These are phyloP conservation scores for Dillenia turbinata DNA, from an alignment of 164 flowering plant species.

Conservation along the genomic window DNA sequence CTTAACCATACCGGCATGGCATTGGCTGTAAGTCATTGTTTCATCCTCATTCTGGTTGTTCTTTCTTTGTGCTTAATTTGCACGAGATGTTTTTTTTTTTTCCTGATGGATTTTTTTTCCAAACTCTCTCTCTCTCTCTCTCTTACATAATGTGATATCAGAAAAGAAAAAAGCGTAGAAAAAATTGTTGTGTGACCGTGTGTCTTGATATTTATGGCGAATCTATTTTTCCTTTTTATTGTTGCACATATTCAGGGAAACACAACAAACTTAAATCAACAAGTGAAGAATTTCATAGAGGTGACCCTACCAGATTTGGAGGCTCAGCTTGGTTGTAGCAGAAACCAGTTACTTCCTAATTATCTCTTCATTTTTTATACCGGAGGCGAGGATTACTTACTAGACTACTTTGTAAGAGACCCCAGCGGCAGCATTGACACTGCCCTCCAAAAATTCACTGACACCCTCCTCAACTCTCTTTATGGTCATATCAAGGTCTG, in stretches of 20 bases:
- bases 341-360: constrained; percentile 4
- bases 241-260: constrained; percentile 30
- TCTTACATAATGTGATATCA: too few relatives aligned
- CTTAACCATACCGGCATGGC: constrained; percentile 41
- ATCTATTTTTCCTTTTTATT: too few relatives aligned
- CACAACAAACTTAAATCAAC: constrained; percentile 37
- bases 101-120: too few relatives aligned
- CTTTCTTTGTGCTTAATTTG: too few relatives aligned
- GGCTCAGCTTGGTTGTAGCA: constrained; percentile 16
- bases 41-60: not conserved
- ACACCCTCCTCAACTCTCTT: constrained; percentile 27
- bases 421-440: constrained; percentile 5
- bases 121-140: too few relatives aligned
- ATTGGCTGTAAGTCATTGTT: too few relatives aligned
- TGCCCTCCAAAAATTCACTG: constrained; percentile 40
- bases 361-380: constrained; percentile 49
- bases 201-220: too few relatives aligned
- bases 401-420: constrained; percentile 36
- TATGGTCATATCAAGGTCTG: constrained; percentile 45
- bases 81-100: too few relatives aligned
- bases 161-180: too few relatives aligned
- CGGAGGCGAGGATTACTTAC: constrained; percentile 59
- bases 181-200: too few relatives aligned
- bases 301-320: constrained; percentile 38
- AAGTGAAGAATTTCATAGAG: constrained; percentile 45